A percentile compares a stretch with the other conserved stretches of the same genome.
Evolutionary conservation across 257 asterid genomes (phyloP).

Genomic region (Dorcoceras hygrometricum): DNA sequence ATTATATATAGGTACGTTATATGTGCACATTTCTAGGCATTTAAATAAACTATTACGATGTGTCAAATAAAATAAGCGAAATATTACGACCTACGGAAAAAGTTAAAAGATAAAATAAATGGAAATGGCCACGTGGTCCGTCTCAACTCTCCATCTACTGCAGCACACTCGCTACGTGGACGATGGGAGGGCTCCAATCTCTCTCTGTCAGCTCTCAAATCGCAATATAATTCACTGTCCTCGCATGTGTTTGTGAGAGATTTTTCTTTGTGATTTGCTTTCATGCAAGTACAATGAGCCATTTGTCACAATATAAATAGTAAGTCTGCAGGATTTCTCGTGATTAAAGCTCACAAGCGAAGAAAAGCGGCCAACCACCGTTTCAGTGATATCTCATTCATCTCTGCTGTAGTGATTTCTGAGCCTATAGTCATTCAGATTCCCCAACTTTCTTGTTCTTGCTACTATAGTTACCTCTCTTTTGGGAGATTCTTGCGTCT

Average conservation of each 20-base stretch:
- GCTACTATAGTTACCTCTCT: neutral
- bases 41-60: too few relatives aligned
- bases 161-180: conserved; percentile 29
- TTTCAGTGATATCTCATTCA: conserved; percentile 16
- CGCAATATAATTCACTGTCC: conserved; percentile 13
- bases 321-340: conserved; percentile 50
- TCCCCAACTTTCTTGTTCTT: conserved; percentile 8
- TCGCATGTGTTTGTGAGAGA: conserved; percentile 13
- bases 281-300: neutral
- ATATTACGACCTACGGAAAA: too few relatives aligned
- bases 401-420: conserved; percentile 16
- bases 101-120: too few relatives aligned
- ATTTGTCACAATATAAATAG: conserved; percentile 30
- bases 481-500: conserved; percentile 27
- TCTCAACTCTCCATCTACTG: conserved; percentile 18
- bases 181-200: conserved; percentile 16
- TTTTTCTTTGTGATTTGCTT: neutral
- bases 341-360: conserved; percentile 67
- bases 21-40: too few relatives aligned
- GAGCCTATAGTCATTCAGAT: conserved; percentile 24
- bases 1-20: too few relatives aligned
- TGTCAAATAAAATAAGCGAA: too few relatives aligned
- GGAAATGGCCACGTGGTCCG: conserved; percentile 35
- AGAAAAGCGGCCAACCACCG: conserved; percentile 41
- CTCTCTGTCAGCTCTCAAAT: neutral